These are phyloP conservation scores for Dioscorea zingiberensis DNA, from an alignment of 106 monocot species.

Conservation along the genomic window DNA sequence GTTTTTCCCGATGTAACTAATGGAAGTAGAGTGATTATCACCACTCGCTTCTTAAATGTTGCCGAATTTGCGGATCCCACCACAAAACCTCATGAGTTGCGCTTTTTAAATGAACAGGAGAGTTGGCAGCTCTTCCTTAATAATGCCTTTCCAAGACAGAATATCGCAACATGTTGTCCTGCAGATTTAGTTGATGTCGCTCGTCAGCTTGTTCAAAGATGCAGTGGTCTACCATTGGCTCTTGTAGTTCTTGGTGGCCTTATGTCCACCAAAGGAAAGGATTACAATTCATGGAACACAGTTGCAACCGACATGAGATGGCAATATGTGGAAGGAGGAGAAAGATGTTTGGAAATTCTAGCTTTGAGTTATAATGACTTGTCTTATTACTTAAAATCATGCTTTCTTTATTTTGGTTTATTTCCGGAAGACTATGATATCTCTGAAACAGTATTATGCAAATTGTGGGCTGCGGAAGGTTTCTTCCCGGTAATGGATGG, in stretches of 20 bases:
- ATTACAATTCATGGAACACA: background rate
- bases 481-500: conserved; percentile 11
- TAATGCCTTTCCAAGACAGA: conserved; percentile 11
- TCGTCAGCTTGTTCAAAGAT: conserved; percentile 4
- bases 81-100: background rate
- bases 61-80: background rate
- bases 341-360: conserved; percentile 6
- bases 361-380: conserved; percentile 16
- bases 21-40: conserved; percentile 20
- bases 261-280: background rate
- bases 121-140: conserved; percentile 12
- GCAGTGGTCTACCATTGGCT: conserved; percentile 23
- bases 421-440: conserved; percentile 13
- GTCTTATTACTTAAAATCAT: conserved; percentile 13
- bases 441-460: background rate
- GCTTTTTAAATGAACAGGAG: background rate
- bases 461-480: conserved; percentile 47
- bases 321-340: background rate
- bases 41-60: conserved; percentile 10
- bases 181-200: conserved; percentile 1
- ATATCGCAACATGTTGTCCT: background rate
- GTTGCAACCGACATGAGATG: conserved; percentile 4
- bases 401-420: conserved; percentile 10
- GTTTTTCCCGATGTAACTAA: conserved; percentile 11
- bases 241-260: conserved; percentile 22